Base-by-base conservation (phyloP, 305 asterid species). In the Fraxinus albicans region DNA sequence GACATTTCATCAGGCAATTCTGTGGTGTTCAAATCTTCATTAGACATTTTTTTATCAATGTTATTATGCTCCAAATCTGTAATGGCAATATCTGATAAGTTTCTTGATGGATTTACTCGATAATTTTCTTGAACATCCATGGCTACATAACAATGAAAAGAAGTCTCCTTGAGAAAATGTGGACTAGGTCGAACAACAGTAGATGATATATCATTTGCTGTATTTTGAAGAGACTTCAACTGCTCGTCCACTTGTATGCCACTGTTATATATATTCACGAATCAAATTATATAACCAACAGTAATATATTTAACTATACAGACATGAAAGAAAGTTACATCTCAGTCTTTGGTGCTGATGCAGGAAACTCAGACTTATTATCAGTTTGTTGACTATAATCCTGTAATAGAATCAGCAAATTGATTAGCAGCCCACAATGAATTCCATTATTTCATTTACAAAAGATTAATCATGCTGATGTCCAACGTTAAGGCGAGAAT, bases 391-490 rank as follows among this genome's bases (percentile, higher is more conserved):
- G 70, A 0, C 73, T 13, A 36, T 73, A 77, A 74, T 76, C 81
- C 91, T 90, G 89, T 60, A 29, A 76, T 84, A 73, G 73, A 86
- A 53, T n/a, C 80, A 38, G 13, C 12, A 79, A 77, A 73, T 79
- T 85, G 63, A 70, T 79, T 77, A 89, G 82, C 83, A 86, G 27
- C 53, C 77, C 25, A 21, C 6, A 7, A 42, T 15, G 73, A 47
- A 55, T n/a, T 55, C 3, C 25, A 55, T n/a, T n/a, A n/a, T 55
- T 6, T 55, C 67, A 55, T 55, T 38, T 38, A 38, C 10, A 8
- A 38, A 9, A 8, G 44, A 38, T 17, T 55, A n/a, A 15, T n/a
- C 19, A 47, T 47, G 58, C 58, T 4, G 58, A 3, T 13, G 5
- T 44, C 2, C 55, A 44, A 44, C 12, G 55, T 12, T 12, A 12